phyloP scores from a whole-genome alignment of 139 green algal species.

The Nannochloris sp. region DNA sequence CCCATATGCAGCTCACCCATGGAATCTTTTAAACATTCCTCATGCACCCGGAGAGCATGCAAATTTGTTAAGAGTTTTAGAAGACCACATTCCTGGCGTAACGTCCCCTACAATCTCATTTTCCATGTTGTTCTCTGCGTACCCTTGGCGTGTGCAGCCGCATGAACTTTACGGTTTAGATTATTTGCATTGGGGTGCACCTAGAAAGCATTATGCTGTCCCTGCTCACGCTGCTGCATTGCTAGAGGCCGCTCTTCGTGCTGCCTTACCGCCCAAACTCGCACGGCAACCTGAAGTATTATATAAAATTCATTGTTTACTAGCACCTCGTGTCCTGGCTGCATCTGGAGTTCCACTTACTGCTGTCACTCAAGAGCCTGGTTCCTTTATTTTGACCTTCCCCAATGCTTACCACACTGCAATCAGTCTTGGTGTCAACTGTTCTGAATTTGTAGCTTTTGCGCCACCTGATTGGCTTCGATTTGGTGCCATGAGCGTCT shows the following conservation, averaged over 20 bases:
- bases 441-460: slow-evolving; percentile 70
- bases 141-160: slow-evolving; percentile 84
- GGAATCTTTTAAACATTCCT: slow-evolving; percentile 18
- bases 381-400: slow-evolving; percentile 81
- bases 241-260: slow-evolving; percentile 58
- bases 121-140: slow-evolving; percentile 67
- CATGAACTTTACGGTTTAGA: slow-evolving; percentile 90
- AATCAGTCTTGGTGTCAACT: slow-evolving; percentile 66
- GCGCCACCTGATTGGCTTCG: slow-evolving; percentile 76
- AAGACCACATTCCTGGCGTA: slow-evolving; percentile 42
- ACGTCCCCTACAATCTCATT: slow-evolving; percentile 46
- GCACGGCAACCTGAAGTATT: slow-evolving; percentile 63
- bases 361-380: slow-evolving; percentile 36
- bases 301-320: slow-evolving; percentile 72
- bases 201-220: slow-evolving; percentile 66
- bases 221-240: slow-evolving; percentile 44
- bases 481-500: slow-evolving; percentile 26
- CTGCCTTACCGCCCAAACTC: slow-evolving; percentile 57
- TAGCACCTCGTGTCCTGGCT: slow-evolving; percentile 44
- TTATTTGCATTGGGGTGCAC: slow-evolving; percentile 76
- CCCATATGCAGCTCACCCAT: slow-evolving; percentile 35
- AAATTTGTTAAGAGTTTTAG: slow-evolving; percentile 57
- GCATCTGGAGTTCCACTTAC: slow-evolving; percentile 45
- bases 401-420: slow-evolving; percentile 65
- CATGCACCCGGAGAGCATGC: slow-evolving; percentile 30